Evolutionary conservation across 176 grass and related monocot species (phyloP).

Genomic region (Secale cereale): DNA sequence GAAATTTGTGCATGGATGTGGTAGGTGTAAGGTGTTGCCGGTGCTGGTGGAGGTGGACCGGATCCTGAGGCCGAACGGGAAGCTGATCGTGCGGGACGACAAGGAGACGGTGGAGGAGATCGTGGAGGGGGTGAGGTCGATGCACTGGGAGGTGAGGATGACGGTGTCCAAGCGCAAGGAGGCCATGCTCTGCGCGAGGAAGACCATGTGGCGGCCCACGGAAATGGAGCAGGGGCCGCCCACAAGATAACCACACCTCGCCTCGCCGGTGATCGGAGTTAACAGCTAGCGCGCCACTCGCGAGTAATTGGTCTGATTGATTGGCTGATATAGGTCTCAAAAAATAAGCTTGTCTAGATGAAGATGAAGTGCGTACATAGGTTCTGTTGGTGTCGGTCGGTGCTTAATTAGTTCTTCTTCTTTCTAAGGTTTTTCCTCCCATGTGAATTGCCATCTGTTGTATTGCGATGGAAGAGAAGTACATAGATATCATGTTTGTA

Average conservation of each 20-base stretch:
- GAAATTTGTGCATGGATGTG: too few relatives aligned
- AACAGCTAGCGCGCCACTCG: background rate
- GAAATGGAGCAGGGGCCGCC: constrained; percentile 37
- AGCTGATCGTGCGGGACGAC: constrained; percentile 76
- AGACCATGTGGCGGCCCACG: constrained; percentile 80
- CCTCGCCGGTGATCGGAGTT: background rate
- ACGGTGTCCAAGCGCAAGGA: constrained; percentile 57
- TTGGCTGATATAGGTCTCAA: background rate
- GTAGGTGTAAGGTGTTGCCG: constrained; percentile 68
- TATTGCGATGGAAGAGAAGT: background rate
- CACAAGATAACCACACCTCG: background rate
- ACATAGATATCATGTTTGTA: background rate
- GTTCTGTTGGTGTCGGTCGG: background rate
- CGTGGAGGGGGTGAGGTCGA: constrained; percentile 59
- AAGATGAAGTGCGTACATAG: background rate
- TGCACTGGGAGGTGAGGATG: constrained; percentile 82
- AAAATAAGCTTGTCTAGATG: background rate
- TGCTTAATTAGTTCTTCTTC: background rate
- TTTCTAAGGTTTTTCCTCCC: background rate
- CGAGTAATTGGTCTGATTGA: background rate
- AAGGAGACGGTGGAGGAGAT: constrained; percentile 64
- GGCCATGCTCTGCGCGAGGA: constrained; percentile 75
- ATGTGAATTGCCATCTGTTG: background rate
- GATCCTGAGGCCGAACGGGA: constrained; percentile 72
- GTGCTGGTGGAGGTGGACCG: constrained; percentile 80